These are phyloP conservation scores for Phoma sp. DNA, from an alignment of 2,329 filamentous ascomycete genomes.

Conservation along the genomic window DNA sequence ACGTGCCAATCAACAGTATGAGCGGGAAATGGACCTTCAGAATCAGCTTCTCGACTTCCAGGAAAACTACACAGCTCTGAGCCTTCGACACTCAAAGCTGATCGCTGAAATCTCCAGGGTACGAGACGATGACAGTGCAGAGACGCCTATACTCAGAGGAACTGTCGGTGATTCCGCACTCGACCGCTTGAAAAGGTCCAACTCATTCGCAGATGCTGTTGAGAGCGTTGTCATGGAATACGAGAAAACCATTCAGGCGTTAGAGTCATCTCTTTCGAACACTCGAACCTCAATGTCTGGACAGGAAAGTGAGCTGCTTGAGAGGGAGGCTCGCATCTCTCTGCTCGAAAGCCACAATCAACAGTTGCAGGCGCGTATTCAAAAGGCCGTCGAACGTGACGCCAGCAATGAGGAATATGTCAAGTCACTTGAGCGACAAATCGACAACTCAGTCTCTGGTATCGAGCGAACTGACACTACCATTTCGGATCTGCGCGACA, in stretches of 20 bases:
- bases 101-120: constrained; percentile 92
- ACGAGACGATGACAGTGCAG: constrained; percentile 66
- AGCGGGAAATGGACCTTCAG: constrained; percentile 87
- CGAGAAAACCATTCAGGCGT: constrained; percentile 94
- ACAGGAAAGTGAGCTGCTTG: constrained; percentile 84
- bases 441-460: constrained; percentile 87
- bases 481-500: constrained; percentile 85
- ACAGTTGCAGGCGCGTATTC: constrained; percentile 86
- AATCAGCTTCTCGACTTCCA: constrained; percentile 91
- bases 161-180: constrained; percentile 78
- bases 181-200: constrained; percentile 89
- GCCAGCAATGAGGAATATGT: constrained; percentile 90
- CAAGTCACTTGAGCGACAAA: constrained; percentile 85
- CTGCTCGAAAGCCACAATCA: constrained; percentile 91
- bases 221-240: constrained; percentile 97
- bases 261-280: constrained; percentile 89
- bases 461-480: constrained; percentile 91
- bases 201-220: constrained; percentile 93
- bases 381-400: constrained; percentile 92
- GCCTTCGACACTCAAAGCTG: constrained; percentile 90
- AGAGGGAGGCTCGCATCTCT: constrained; percentile 91
- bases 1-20: constrained; percentile 77
- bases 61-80: constrained; percentile 91
- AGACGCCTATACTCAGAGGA: constrained; percentile 65
- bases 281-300: constrained; percentile 82